phyloP scores from a whole-genome alignment of 257 asterid genomes.

The Thymus mandschuricus region DNA sequence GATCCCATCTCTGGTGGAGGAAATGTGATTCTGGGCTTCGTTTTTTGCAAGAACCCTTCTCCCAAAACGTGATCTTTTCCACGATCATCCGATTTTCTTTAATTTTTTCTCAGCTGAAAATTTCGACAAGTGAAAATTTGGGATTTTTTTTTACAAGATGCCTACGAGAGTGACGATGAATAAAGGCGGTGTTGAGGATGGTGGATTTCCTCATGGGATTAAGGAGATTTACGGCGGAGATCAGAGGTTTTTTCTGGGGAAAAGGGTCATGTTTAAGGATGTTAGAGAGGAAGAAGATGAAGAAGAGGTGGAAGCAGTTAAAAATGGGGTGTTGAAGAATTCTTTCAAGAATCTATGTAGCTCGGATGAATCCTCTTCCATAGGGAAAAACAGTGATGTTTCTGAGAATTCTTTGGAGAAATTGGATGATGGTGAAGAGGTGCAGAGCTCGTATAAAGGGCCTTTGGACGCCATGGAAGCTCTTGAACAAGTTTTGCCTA shows the following conservation, averaged over 20 bases:
- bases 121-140: not conserved
- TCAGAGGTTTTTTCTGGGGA: constrained; percentile 37
- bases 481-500: constrained; percentile 73
- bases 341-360: constrained; percentile 34
- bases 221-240: constrained; percentile 43
- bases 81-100: constrained; percentile 22
- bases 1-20: constrained; percentile 43
- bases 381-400: constrained; percentile 80
- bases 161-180: constrained; percentile 45
- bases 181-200: constrained; percentile 38
- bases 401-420: constrained; percentile 61
- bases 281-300: constrained; percentile 1
- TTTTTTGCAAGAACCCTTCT: constrained; percentile 29
- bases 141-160: constrained; percentile 30
- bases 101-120: not conserved
- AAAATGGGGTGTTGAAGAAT: constrained; percentile 19
- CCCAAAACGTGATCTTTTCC: constrained; percentile 23
- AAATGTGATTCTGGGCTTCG: constrained; percentile 21
- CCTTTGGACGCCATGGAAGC: constrained; percentile 66
- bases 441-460: constrained; percentile 72
- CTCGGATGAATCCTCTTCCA: constrained; percentile 68
- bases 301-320: constrained; percentile 17
- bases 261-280: constrained; percentile 38
- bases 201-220: constrained; percentile 39
- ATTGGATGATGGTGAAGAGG: constrained; percentile 62